Evolutionary conservation across 2,329 filamentous ascomycete species (phyloP).

Genomic region (Escovopsis sp.): DNA sequence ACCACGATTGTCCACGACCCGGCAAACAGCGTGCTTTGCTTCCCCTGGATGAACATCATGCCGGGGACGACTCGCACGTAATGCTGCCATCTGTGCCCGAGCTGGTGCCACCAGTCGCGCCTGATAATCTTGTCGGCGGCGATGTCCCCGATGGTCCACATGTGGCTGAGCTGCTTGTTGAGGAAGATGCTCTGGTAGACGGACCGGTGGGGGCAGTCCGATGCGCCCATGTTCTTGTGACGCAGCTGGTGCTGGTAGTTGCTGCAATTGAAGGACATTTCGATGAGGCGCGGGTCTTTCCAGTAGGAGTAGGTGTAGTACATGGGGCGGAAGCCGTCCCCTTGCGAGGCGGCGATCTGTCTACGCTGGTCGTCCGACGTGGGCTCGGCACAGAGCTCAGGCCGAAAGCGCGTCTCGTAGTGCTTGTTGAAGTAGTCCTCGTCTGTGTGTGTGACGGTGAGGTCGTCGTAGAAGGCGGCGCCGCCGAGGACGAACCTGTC

Average conservation of each 20-base stretch:
- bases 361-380: constrained; percentile 23
- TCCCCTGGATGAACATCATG: constrained; percentile 57
- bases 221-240: constrained; percentile 10
- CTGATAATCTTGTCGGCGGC: constrained; percentile 43
- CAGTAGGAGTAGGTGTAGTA: constrained; percentile 48
- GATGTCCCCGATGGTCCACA: constrained; percentile 47
- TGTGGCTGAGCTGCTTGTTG: constrained; percentile 36
- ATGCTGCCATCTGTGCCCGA: constrained; percentile 49
- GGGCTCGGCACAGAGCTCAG: constrained; percentile 33
- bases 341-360: constrained; percentile 25
- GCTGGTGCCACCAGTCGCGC: constrained; percentile 53
- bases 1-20: constrained; percentile 56
- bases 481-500: constrained; percentile 56
- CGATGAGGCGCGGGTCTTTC: constrained; percentile 39
- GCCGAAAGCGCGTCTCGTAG: constrained; percentile 47
- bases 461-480: constrained; percentile 54
- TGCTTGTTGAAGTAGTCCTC: constrained; percentile 48
- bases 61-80: constrained; percentile 51
- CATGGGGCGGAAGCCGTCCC: constrained; percentile 45
- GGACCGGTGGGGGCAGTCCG: constrained; percentile 30
- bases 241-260: constrained; percentile 63
- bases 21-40: constrained; percentile 46
- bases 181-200: constrained; percentile 58
- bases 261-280: constrained; percentile 61
- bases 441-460: constrained; percentile 56